These are phyloP conservation scores for Laguncularia racemosa DNA, from an alignment of 345 rosid species.

Conservation along the genomic window DNA sequence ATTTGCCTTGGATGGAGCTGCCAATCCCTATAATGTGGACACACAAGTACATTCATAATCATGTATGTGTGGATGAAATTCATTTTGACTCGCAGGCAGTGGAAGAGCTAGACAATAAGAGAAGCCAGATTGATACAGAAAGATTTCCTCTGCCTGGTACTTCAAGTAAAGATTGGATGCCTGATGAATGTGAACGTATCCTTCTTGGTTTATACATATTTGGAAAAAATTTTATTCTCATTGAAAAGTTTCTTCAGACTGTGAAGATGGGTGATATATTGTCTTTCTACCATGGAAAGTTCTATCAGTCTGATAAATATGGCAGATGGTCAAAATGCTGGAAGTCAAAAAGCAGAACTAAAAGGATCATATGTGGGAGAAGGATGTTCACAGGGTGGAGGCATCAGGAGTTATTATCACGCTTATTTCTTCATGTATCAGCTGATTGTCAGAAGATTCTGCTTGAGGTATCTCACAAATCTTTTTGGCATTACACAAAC, in stretches of 20 bases:
- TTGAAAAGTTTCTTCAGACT: constrained; percentile 48
- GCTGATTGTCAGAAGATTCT: constrained; percentile 35
- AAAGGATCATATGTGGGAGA: constrained; percentile 39
- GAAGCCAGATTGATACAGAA: too few relatives aligned
- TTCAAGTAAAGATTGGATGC: constrained; percentile 37
- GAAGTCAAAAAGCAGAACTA: constrained; percentile 28
- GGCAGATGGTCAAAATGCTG: constrained; percentile 60
- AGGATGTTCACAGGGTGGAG: constrained; percentile 64
- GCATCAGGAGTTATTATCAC: constrained; percentile 57
- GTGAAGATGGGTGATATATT: constrained; percentile 53
- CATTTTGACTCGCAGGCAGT: background rate
- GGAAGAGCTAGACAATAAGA: constrained; percentile 1
- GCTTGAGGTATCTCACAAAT: constrained; percentile 37
- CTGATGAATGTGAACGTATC: constrained; percentile 36
- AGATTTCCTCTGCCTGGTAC: constrained; percentile 54
- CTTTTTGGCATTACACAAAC: background rate
- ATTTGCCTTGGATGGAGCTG: constrained; percentile 18
- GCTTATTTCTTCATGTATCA: constrained; percentile 36
- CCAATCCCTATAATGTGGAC: constrained; percentile 53
- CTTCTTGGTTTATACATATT: constrained; percentile 69
- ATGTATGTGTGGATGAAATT: constrained; percentile 25
- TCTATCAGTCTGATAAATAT: constrained; percentile 47
- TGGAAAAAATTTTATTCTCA: constrained; percentile 53
- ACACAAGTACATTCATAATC: constrained; percentile 22
- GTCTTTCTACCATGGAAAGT: constrained; percentile 61